These are phyloP conservation scores for Pestalotiopsis sp. DNA, from an alignment of 2,329 filamentous ascomycete species.

Conservation along the genomic window DNA sequence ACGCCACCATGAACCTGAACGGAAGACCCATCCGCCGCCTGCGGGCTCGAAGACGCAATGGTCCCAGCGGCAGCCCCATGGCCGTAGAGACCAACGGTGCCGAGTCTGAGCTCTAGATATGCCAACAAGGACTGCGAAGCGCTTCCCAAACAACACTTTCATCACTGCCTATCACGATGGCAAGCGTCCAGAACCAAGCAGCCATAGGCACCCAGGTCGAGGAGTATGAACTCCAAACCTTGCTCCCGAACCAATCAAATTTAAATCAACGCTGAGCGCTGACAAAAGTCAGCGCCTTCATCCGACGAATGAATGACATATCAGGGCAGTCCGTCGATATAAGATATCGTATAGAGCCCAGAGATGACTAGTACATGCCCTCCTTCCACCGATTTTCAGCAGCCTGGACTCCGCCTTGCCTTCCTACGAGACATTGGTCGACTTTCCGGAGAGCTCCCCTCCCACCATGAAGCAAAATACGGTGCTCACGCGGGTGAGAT, in stretches of 20 bases:
- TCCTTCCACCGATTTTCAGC: background rate
- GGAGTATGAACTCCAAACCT: background rate
- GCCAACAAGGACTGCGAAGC: conserved; percentile 7
- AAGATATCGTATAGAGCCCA: background rate
- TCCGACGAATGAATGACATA: background rate
- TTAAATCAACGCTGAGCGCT: background rate
- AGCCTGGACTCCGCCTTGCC: background rate
- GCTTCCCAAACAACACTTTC: background rate
- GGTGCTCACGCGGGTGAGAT: background rate
- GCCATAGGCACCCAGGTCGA: background rate
- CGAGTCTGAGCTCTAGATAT: conserved; percentile 54
- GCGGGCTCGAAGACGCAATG: conserved; percentile 47
- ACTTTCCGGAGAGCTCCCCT: background rate
- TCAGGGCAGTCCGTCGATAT: background rate
- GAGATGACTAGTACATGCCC: background rate
- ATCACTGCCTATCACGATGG: background rate
- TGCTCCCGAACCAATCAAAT: background rate
- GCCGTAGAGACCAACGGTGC: conserved; percentile 57
- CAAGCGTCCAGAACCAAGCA: background rate
- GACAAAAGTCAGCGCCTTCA: background rate
- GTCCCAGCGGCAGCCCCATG: conserved; percentile 60
- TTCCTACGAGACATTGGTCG: background rate
- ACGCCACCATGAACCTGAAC: conserved; percentile 49
- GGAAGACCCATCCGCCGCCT: conserved; percentile 44
- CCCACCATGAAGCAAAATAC: background rate